Conservation (phyloP, 1,284 basidiomycete species). For the Ustilago tritici region DNA sequence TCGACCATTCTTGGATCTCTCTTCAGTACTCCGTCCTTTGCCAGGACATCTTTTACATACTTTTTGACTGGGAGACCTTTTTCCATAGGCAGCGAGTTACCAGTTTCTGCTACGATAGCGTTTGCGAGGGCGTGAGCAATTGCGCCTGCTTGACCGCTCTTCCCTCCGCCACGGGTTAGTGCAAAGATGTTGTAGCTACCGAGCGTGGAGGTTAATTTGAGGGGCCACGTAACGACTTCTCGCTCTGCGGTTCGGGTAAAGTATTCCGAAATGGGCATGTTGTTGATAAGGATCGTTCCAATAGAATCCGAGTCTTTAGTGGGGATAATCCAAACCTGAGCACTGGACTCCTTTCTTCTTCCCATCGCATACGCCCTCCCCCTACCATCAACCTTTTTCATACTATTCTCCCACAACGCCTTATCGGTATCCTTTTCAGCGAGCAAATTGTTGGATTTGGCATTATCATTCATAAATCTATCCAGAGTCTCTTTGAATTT, state of each 20-base stretch:
- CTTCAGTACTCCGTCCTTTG: constrained; percentile 85
- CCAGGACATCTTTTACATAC: constrained; percentile 74
- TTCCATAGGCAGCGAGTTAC: constrained; percentile 50
- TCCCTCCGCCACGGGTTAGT: constrained; percentile 87
- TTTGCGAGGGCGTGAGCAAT: constrained; percentile 85
- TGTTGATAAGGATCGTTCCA: constrained; percentile 83
- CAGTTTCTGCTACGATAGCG: constrained; percentile 73
- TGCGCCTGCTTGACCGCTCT: constrained; percentile 90
- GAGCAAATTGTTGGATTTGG: constrained; percentile 29
- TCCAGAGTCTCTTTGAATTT: constrained; percentile 51
- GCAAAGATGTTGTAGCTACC: constrained; percentile 94
- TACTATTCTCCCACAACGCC: constrained; percentile 17
- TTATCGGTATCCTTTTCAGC: constrained; percentile 29
- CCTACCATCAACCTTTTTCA: constrained; percentile 37
- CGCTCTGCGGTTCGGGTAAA: constrained; percentile 83
- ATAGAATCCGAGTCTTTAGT: constrained; percentile 70
- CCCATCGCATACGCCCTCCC: constrained; percentile 61
- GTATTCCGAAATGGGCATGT: constrained; percentile 80
- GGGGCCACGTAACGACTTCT: constrained; percentile 82
- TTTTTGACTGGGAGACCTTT: constrained; percentile 50
- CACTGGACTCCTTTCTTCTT: constrained; percentile 61
- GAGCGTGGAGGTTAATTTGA: constrained; percentile 85
- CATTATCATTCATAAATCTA: constrained; percentile 52
- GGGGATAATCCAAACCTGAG: constrained; percentile 91
- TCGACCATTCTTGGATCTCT: constrained; percentile 98